Conservation (phyloP, 768 basidiomycete genomes). For the Crepidotus variabilis region DNA sequence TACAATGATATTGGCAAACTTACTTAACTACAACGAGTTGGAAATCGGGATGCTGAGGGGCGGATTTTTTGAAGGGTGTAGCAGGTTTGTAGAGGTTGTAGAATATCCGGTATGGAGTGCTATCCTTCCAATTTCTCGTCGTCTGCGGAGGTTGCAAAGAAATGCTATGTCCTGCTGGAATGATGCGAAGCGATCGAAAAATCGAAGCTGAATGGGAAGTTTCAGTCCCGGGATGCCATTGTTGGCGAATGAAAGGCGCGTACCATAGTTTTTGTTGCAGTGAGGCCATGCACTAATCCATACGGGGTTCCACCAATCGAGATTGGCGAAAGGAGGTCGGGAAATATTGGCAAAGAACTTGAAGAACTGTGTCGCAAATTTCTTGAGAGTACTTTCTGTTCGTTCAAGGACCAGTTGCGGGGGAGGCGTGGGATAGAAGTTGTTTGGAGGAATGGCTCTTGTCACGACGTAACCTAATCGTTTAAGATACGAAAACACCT, state of each 20-base stretch:
- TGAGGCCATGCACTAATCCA: slow-evolving; percentile 42
- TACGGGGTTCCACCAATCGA: slow-evolving; percentile 70
- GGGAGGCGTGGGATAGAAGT: slow-evolving; percentile 50
- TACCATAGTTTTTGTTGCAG: slow-evolving; percentile 51
- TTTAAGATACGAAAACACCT: slow-evolving; percentile 93
- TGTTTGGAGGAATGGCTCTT: slow-evolving; percentile 60
- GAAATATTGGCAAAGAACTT: background rate
- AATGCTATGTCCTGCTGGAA: slow-evolving; percentile 59
- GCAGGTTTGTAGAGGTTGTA: slow-evolving; percentile 91
- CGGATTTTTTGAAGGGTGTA: slow-evolving; percentile 76
- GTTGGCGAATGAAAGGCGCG: slow-evolving; percentile 16
- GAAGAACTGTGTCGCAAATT: background rate
- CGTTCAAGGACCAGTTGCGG: slow-evolving; percentile 16
- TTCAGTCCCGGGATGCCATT: background rate
- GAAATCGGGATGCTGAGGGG: slow-evolving; percentile 81
- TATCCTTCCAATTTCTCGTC: slow-evolving; percentile 8
- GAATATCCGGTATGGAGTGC: slow-evolving; percentile 76
- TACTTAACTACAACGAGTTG: slow-evolving; percentile 84
- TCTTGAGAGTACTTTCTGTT: background rate
- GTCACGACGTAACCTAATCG: slow-evolving; percentile 88
- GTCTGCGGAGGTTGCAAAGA: slow-evolving; percentile 36
- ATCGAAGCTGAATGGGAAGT: slow-evolving; percentile 46
- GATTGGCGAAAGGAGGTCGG: slow-evolving; percentile 26
- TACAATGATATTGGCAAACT: slow-evolving; percentile 19
- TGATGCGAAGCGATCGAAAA: slow-evolving; percentile 67